Evolutionary conservation across 805 yeast species (phyloP).

Genomic region (Vanderwaltozyma verrucispora): DNA sequence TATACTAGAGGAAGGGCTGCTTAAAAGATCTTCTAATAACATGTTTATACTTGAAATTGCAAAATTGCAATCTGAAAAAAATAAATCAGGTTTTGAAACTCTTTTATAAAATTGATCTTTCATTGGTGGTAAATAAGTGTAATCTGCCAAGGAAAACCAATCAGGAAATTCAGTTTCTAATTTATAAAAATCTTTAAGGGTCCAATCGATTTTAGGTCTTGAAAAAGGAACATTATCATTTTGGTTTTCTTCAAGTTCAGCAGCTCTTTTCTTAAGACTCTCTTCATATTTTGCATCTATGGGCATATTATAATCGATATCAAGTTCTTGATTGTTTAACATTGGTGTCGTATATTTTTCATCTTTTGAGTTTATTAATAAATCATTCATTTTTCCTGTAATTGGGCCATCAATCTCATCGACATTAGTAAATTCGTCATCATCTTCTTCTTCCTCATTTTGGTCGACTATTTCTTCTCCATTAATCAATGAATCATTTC

Average conservation of each 20-base stretch:
- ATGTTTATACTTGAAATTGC: constrained; percentile 5
- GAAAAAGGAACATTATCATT: constrained; percentile 10
- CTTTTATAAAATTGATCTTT: constrained; percentile 11
- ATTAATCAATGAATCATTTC: neutral
- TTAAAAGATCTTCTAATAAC: constrained; percentile 3
- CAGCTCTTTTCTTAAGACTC: constrained; percentile 29
- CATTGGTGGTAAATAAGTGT: constrained; percentile 8
- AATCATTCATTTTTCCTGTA: constrained; percentile 5
- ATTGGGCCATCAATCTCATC: constrained; percentile 30
- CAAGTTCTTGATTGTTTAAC: neutral
- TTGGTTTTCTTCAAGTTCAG: constrained; percentile 15
- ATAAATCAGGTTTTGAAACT: constrained; percentile 4
- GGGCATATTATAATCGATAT: constrained; percentile 25
- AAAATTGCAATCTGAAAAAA: constrained; percentile 11
- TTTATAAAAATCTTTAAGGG: constrained; percentile 29
- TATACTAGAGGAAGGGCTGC: constrained; percentile 5
- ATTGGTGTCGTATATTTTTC: neutral
- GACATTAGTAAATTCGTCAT: constrained; percentile 26
- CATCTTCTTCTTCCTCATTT: constrained; percentile 5
- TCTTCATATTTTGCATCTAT: constrained; percentile 29
- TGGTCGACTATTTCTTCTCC: constrained; percentile 4
- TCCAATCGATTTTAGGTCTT: constrained; percentile 37
- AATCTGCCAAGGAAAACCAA: constrained; percentile 35
- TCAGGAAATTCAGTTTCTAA: constrained; percentile 35
- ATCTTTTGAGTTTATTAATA: neutral